Evolutionary conservation across 2,329 filamentous ascomycete species (phyloP).

Genomic region (Colletotrichum eremochloae): DNA sequence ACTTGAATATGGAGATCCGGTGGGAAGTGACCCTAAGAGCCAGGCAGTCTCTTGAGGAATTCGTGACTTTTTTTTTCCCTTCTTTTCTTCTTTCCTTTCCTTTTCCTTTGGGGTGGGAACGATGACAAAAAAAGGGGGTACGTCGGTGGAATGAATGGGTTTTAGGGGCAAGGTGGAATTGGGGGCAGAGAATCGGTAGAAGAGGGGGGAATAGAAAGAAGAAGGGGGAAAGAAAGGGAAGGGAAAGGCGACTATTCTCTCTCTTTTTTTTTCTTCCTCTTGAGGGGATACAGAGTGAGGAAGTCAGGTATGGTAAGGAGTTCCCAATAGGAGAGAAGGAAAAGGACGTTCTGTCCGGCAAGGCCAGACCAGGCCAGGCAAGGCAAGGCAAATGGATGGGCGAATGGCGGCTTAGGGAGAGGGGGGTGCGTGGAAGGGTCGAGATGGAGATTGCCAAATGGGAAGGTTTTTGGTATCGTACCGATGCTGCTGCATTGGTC

Average conservation of each 20-base stretch:
- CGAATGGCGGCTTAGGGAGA: conserved; percentile 11
- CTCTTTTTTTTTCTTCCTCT: background rate
- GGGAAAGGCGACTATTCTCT: conserved; percentile 27
- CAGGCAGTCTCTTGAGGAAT: conserved; percentile 16
- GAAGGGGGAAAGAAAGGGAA: conserved; percentile 30
- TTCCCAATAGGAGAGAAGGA: conserved; percentile 23
- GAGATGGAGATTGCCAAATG: conserved; percentile 43
- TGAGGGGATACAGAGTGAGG: conserved; percentile 41
- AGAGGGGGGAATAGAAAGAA: conserved; percentile 39
- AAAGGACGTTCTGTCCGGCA: conserved; percentile 1
- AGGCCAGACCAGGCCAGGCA: background rate
- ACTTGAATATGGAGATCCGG: conserved; percentile 29
- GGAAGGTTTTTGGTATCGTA: conserved; percentile 41
- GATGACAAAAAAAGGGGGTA: conserved; percentile 17
- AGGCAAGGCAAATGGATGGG: background rate
- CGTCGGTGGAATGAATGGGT: conserved; percentile 16
- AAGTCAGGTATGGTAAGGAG: conserved; percentile 33
- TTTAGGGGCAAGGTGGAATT: background rate
- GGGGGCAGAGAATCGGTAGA: conserved; percentile 15
- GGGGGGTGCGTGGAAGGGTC: conserved; percentile 29
- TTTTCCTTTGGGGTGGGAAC: background rate
- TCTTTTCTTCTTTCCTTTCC: background rate
- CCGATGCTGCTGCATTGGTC: conserved; percentile 40
- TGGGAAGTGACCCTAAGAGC: conserved; percentile 36
- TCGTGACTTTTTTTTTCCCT: conserved; percentile 20